Evolutionary conservation across 495 filamentous ascomycete species (phyloP).

Genomic region (Aspergillus sclerotioniger): DNA sequence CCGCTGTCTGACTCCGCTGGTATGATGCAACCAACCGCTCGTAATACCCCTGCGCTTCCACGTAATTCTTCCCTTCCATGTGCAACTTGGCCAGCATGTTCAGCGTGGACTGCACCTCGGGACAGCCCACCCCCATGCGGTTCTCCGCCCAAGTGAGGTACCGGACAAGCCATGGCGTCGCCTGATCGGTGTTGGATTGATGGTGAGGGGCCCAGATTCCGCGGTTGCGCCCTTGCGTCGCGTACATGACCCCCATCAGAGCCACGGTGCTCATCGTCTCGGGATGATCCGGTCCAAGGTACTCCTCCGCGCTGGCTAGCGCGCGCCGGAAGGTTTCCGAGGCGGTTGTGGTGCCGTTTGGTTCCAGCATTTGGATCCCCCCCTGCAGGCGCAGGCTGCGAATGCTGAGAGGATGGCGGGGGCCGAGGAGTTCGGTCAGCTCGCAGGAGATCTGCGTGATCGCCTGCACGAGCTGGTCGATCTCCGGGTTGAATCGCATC

Average conservation of each 20-base stretch:
- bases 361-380: constrained; percentile 19
- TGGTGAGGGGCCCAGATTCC: not conserved
- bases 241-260: constrained; percentile 36
- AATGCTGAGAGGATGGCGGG: constrained; percentile 27
- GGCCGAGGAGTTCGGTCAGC: constrained; percentile 22
- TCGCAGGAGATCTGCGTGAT: constrained; percentile 24
- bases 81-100: constrained; percentile 30
- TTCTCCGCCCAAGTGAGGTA: constrained; percentile 33
- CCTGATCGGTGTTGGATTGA: constrained; percentile 20
- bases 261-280: constrained; percentile 32
- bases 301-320: constrained; percentile 34
- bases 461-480: constrained; percentile 16
- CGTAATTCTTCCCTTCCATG: constrained; percentile 24
- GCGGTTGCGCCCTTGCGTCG: constrained; percentile 14
- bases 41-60: constrained; percentile 29
- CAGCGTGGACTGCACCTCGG: constrained; percentile 26
- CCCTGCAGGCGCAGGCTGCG: constrained; percentile 29
- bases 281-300: constrained; percentile 28
- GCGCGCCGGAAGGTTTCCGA: constrained; percentile 38
- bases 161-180: constrained; percentile 31
- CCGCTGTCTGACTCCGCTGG: constrained; percentile 8
- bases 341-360: constrained; percentile 18
- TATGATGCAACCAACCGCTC: constrained; percentile 25
- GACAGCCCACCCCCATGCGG: constrained; percentile 23
- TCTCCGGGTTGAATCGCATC: constrained; percentile 20